Evolutionary conservation across 768 basidiomycete genomes (phyloP), one percentile per base, ranked within the genome.

Genomic region (Boletus speciosus): DNA sequence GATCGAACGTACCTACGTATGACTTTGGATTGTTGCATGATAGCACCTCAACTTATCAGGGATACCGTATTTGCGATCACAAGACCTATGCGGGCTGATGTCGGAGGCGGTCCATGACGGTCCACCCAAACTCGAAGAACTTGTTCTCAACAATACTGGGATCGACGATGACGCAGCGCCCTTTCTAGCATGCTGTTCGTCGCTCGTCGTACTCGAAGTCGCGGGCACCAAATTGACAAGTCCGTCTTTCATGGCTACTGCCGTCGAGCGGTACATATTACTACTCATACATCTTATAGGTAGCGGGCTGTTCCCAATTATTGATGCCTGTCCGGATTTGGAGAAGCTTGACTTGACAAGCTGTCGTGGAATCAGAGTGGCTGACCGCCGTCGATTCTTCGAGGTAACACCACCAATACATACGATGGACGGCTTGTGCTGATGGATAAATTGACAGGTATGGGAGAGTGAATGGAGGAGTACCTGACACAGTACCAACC

Each of bases 301-400:
- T 49, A 70, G 66, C 0, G 86, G 81, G 9, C 62, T 88, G 21
- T 82, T 81, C 58, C 57, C 66, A 3, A 77, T 89, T 36, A 71
- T 89, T 31, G 81, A 87, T 58, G 75, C 74, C 0, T 89, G 87
- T 58, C 57, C 71, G 3, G 71, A 69, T 29, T 71, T 89, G 29
- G 67, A 73, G 52, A 78, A 71, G n/a, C 63, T 88, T 14, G 81
- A 87, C 61, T 68, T 89, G 42, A 88, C 84, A 4, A 81, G 84
- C 54, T 89, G 86, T 56, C 76, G 86, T 48, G 80, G 86, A 5
- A 75, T 89, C 49, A 73, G 62, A 6, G 76, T 87, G 5, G 73
- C 73, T 1, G 83, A 86, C 56, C 72, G 86, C 25, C 76, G 87
- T 14, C 77, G 77, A 7, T 83, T 89, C 60, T 89, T 89, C 60